Percentiles rank a stretch among this genome's conserved stretches.
Conservation (phyloP, 2,329 filamentous ascomycete genomes). For the Chaetomium sp. region DNA sequence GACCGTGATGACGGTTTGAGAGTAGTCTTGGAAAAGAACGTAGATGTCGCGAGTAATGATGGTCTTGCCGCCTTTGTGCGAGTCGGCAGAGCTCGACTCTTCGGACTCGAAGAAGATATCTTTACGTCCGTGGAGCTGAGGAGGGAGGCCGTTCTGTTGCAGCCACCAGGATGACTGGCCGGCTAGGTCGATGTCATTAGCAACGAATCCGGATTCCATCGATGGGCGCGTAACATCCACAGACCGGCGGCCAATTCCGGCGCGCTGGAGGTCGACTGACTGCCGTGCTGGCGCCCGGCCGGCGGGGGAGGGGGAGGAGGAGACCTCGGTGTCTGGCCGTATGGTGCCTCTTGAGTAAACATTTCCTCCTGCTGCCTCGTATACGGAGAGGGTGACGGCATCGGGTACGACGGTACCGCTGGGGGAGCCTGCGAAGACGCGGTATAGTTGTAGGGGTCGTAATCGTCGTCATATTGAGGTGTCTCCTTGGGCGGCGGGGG, state of each 20-base stretch:
- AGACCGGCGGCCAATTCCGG: slow-evolving; percentile 57
- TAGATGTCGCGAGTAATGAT: slow-evolving; percentile 78
- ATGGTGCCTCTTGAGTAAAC: slow-evolving; percentile 50
- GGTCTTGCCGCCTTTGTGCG: slow-evolving; percentile 63
- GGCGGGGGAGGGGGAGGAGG: slow-evolving; percentile 45
- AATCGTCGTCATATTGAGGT: slow-evolving; percentile 58
- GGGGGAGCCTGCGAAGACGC: slow-evolving; percentile 39
- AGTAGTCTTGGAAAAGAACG: slow-evolving; percentile 94
- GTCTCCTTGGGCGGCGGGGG: slow-evolving; percentile 55
- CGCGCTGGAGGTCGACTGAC: slow-evolving; percentile 66
- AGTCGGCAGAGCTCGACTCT: slow-evolving; percentile 69
- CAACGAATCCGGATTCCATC: slow-evolving; percentile 80
- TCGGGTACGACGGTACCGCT: slow-evolving; percentile 38
- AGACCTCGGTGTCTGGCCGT: slow-evolving; percentile 49
- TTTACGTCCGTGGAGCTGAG: slow-evolving; percentile 76
- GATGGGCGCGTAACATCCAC: slow-evolving; percentile 76
- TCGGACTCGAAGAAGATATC: slow-evolving; percentile 84
- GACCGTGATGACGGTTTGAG: slow-evolving; percentile 84
- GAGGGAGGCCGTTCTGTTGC: slow-evolving; percentile 75
- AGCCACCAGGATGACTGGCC: slow-evolving; percentile 83
- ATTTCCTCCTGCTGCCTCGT: slow-evolving; percentile 49
- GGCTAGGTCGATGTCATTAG: slow-evolving; percentile 81
- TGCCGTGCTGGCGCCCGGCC: slow-evolving; percentile 51
- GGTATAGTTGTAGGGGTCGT: slow-evolving; percentile 66
- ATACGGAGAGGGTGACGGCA: slow-evolving; percentile 41